Percentiles rank a stretch among this genome's conserved stretches.
phyloP scores from a whole-genome alignment of 2,329 filamentous ascomycete genomes.

The Akanthomyces lecanii region DNA sequence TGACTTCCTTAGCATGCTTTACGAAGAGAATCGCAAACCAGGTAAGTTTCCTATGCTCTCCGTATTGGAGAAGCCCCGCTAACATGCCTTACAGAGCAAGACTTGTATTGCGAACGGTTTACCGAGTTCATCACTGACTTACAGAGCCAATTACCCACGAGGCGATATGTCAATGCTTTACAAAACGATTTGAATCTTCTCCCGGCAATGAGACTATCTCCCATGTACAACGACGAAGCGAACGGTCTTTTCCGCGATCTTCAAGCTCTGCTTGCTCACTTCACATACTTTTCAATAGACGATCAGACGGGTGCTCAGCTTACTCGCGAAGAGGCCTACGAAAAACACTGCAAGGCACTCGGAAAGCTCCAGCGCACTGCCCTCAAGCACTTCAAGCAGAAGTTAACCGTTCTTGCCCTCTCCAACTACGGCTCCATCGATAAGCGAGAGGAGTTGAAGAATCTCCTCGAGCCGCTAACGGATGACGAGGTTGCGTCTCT shows the following conservation, averaged over 20 bases:
- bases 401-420: constrained; percentile 83
- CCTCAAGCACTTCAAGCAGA: constrained; percentile 80
- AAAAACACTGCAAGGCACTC: constrained; percentile 71
- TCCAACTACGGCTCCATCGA: constrained; percentile 91
- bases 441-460: constrained; percentile 70
- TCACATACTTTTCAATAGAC: constrained; percentile 82
- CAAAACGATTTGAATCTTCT: constrained; percentile 82
- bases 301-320: constrained; percentile 82
- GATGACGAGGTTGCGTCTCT: constrained; percentile 71
- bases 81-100: constrained; percentile 51
- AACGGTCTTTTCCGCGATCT: constrained; percentile 79
- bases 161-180: constrained; percentile 87
- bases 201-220: constrained; percentile 71
- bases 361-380: constrained; percentile 75
- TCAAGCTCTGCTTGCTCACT: constrained; percentile 75
- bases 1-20: constrained; percentile 74
- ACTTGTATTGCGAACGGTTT: constrained; percentile 88
- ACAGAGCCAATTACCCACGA: constrained; percentile 87
- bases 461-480: constrained; percentile 66
- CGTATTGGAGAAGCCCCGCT: neutral
- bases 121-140: constrained; percentile 86
- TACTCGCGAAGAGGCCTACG: constrained; percentile 67
- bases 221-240: constrained; percentile 68
- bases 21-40: constrained; percentile 43
- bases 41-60: neutral